Evolutionary conservation across 306 rosid genomes (phyloP), one percentile per base, ranked within the genome.

Genomic region (Glycine soja): DNA sequence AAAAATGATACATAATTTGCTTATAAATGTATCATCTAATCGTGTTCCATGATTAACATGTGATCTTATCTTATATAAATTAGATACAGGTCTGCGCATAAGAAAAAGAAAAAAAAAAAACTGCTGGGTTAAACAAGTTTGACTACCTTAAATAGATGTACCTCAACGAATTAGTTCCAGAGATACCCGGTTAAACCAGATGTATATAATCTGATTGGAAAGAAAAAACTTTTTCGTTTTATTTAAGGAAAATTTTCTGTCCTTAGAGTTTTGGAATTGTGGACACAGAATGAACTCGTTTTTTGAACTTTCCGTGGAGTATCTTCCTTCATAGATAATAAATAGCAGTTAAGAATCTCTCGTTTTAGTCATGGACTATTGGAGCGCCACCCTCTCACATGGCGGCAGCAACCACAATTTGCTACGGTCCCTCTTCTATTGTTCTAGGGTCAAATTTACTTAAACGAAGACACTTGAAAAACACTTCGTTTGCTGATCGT

Each of bases 401-500:
- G 94, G 75, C 75, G 7, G 36, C 79, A 0, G 3, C 86, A 38
- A 10, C 85, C 72, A n/a, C 80, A 16, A 3, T 70, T 9, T 75
- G 50, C 46, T 69, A 2, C 76, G 75, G 2, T 6, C 92, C 89
- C 45, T 77, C 80, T n/a, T 76, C 69, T 71, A 4, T 71, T 14
- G 52, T 62, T 54, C 63, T 62, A 10, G 16, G 72, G 15, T 10
- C 30, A 38, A 52, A 10, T 65, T 34, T 46, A 24, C 80, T 15
- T 56, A 19, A 59, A 61, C 86, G 36, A 24, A 87, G 74, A 81
- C 53, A 79, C 43, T 59, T 38, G 8, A 87, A 78, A 64, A 84
- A 63, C 72, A 40, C 88, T 14, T 53, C 83, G 6, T 74, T 67
- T 86, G 16, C 70, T 10, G 12, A 16, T 51, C 7, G 10, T n/a